These are phyloP conservation scores for Maudiozyma barnettii DNA, from an alignment of 805 yeast genomes.

Conservation along the genomic window DNA sequence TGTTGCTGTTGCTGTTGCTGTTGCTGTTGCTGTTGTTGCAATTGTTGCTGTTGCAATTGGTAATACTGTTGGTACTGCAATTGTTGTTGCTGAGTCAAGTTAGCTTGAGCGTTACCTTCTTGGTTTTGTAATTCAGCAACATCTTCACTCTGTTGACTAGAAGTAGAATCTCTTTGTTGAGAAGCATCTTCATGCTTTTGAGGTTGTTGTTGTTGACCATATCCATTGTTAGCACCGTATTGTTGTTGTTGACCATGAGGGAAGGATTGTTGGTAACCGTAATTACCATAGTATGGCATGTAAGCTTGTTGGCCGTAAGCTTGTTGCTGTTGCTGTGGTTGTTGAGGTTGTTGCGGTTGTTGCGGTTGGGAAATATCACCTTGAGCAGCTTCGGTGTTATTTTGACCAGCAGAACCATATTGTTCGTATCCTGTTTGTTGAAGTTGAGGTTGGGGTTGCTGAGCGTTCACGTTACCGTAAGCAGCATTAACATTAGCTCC, in stretches of 20 bases:
- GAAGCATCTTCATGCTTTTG: conserved; percentile 12
- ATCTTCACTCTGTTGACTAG: conserved; percentile 12
- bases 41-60: conserved; percentile 23
- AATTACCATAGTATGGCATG: conserved; percentile 27
- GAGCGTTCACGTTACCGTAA: background rate
- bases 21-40: conserved; percentile 20
- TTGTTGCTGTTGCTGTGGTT: conserved; percentile 11
- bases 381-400: conserved; percentile 15
- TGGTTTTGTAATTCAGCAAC: conserved; percentile 7
- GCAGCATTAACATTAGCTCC: conserved; percentile 7
- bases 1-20: conserved; percentile 21
- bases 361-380: background rate
- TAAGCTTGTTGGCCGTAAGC: conserved; percentile 11
- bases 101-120: conserved; percentile 3
- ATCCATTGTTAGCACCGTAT: conserved; percentile 4
- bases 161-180: conserved; percentile 15
- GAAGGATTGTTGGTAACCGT: conserved; percentile 26
- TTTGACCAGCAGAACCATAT: conserved; percentile 12
- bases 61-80: conserved; percentile 28
- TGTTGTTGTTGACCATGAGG: conserved; percentile 28
- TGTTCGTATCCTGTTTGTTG: background rate
- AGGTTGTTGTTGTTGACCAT: conserved; percentile 24
- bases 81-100: conserved; percentile 17
- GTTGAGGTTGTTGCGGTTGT: conserved; percentile 9
- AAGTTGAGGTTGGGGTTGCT: too few relatives aligned